Evolutionary conservation across 257 asterid species (phyloP).

Genomic region (Forsythia suspensa): DNA sequence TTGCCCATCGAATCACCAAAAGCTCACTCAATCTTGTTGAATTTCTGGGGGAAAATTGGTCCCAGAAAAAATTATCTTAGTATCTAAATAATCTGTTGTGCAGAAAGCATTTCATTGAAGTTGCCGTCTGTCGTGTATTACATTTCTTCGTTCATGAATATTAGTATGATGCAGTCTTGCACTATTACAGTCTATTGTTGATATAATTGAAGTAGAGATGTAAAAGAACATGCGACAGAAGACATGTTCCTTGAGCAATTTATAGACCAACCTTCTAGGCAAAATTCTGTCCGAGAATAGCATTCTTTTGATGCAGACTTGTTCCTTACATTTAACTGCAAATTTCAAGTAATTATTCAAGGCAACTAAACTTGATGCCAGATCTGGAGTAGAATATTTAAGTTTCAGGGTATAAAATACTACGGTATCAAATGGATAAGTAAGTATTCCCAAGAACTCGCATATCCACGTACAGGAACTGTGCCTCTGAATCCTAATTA

Average conservation of each 20-base stretch:
- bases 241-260: constrained; percentile 18
- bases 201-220: constrained; percentile 2
- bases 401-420: neutral
- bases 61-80: too few relatives aligned
- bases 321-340: constrained; percentile 87
- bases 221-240: constrained; percentile 9
- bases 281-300: constrained; percentile 76
- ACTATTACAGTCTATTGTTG: neutral
- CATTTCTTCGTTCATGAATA: neutral
- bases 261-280: constrained; percentile 76
- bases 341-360: constrained; percentile 26
- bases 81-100: too few relatives aligned
- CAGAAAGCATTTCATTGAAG: neutral
- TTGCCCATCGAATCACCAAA: neutral
- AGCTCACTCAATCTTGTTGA: neutral
- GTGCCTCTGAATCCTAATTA: neutral
- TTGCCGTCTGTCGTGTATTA: neutral
- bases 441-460: neutral
- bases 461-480: neutral
- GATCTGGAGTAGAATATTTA: constrained; percentile 18
- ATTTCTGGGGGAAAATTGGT: neutral
- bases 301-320: constrained; percentile 97
- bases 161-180: neutral
- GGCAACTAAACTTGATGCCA: constrained; percentile 23
- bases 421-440: neutral